Evolutionary conservation across 2,329 filamentous ascomycete genomes (phyloP).

Genomic region (Xylariaceae sp.): DNA sequence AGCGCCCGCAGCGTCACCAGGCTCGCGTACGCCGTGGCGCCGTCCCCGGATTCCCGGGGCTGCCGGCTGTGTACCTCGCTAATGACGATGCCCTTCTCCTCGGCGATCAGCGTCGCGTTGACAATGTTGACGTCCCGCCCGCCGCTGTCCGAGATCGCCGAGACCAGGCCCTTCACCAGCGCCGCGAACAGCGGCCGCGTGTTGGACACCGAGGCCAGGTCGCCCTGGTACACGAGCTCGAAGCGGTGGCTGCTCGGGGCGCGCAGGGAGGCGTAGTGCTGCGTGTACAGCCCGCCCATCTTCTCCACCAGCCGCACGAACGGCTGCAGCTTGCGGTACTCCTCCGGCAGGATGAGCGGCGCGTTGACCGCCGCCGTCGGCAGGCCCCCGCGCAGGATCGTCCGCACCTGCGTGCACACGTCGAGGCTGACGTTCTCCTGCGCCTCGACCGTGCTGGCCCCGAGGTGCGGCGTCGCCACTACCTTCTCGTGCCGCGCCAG

Average conservation of each 20-base stretch:
- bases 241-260: conserved; percentile 39
- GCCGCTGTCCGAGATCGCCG: conserved; percentile 62
- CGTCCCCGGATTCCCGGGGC: conserved; percentile 33
- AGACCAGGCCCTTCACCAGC: conserved; percentile 67
- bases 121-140: conserved; percentile 75
- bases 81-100: conserved; percentile 72
- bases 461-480: conserved; percentile 74
- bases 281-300: conserved; percentile 75
- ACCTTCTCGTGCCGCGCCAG: conserved; percentile 68
- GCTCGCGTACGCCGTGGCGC: conserved; percentile 62
- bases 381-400: conserved; percentile 67
- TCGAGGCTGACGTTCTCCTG: conserved; percentile 82
- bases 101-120: conserved; percentile 71
- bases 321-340: conserved; percentile 72
- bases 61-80: conserved; percentile 63
- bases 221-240: conserved; percentile 73
- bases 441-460: conserved; percentile 75
- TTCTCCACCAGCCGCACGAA: conserved; percentile 71
- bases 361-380: conserved; percentile 77
- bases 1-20: conserved; percentile 65
- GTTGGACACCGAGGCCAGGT: conserved; percentile 65
- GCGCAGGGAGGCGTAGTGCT: conserved; percentile 53
- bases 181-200: conserved; percentile 77
- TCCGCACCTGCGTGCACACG: conserved; percentile 74
- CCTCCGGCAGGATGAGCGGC: conserved; percentile 74